Base-by-base conservation (phyloP, 805 yeast genomes). In the Naumovozyma castellii region DNA sequence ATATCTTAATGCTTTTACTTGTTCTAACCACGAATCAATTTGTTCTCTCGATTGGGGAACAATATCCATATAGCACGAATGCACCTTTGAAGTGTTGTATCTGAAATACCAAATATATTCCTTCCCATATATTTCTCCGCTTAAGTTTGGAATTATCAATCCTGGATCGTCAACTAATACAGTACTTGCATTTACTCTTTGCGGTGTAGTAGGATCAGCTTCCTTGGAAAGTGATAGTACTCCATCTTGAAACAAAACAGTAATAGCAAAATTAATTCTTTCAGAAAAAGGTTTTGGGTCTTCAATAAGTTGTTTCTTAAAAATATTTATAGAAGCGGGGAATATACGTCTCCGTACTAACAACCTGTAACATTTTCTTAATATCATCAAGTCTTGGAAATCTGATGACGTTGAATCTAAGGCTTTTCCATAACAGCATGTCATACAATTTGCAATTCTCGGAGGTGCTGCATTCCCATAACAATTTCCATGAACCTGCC, bases 281-380 rank as follows among this genome's bases (percentile, higher is more conserved):
- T 43, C 42, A 3, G 46, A 25, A 28, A 45, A 49, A 0, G 55
- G 15, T 9, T 44, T 35, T 3, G 27, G 34, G 13, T 36, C 10
- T 6, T 57, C 43, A 44, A 48, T 38, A 12, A 31, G 20, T 33
- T 34, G 42, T 35, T 51, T 36, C 44, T 27, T 20, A 22, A 57
- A 45, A 13, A 35, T 35, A 30, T 41, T 31, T 20, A 51, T 18
- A 32, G 49, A 38, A 29, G 43, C 14, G 20, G 49, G 68, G 37
- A 54, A 45, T 2, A 38, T 29, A 18, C 45, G 49, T 14, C 36
- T 41, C 19, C 50, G 50, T 1, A 44, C 43, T 14, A 64, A 35
- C 10, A 53, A 45, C 34, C 59, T 49, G 49, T 53, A 64, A 15
- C 65, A 44, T 38, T 59, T 63, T 43, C 75, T 59, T 2, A 58